A percentile compares a stretch with the other conserved stretches of the same genome.
phyloP scores from a whole-genome alignment of 2,329 filamentous ascomycete genomes.

The Diaporthe sp. region DNA sequence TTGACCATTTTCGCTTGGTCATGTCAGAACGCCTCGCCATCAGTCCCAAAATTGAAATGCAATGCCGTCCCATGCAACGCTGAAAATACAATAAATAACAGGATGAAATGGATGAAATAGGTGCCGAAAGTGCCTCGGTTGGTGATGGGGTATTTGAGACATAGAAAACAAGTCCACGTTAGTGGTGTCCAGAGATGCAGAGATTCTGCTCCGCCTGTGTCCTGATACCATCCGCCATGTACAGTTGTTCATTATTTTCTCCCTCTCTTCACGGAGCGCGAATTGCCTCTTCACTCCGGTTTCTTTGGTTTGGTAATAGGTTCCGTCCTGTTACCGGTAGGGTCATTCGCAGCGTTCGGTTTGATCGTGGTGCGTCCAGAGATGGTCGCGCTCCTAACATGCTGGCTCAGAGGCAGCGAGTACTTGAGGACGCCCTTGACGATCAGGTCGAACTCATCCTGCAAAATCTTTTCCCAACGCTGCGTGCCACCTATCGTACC shows the following conservation, averaged over 20 bases:
- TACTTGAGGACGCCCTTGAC: constrained; percentile 93
- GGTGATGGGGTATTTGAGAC: constrained; percentile 29
- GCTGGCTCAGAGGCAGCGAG: constrained; percentile 71
- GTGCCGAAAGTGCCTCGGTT: constrained; percentile 10
- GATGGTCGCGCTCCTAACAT: constrained; percentile 70
- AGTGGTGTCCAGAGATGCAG: constrained; percentile 28
- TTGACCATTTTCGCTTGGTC: constrained; percentile 14
- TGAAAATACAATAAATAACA: constrained; percentile 34
- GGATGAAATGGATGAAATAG: constrained; percentile 8
- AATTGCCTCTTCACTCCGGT: constrained; percentile 6
- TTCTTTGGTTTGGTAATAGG: constrained; percentile 37
- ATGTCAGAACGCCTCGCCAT: constrained; percentile 30
- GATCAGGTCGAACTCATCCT: constrained; percentile 94
- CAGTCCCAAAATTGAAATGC: constrained; percentile 29
- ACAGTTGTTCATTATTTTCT: constrained; percentile 19
- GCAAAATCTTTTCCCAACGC: constrained; percentile 90
- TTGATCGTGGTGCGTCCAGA: constrained; percentile 71
- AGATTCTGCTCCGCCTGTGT: not conserved
- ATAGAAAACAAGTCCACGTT: constrained; percentile 31
- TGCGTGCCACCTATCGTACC: constrained; percentile 86
- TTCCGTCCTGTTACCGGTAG: constrained; percentile 56
- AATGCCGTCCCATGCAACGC: constrained; percentile 31
- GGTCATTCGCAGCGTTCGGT: constrained; percentile 72
- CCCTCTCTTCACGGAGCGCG: not conserved
- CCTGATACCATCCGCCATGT: constrained; percentile 2